Conservation (phyloP, 208 protist genomes). For the Leishmania braziliensis region DNA sequence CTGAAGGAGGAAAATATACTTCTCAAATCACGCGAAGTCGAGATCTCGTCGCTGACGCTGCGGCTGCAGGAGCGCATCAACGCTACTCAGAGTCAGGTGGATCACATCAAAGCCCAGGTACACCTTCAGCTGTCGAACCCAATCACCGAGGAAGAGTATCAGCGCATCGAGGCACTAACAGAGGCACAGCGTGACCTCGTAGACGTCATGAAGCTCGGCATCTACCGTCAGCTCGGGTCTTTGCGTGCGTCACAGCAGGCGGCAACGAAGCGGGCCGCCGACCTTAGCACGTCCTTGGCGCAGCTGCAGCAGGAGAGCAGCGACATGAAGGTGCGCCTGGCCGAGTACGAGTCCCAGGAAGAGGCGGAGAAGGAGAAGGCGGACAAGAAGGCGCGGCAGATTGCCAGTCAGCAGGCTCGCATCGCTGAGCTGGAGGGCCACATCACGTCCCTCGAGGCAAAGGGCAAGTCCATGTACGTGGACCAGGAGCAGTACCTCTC, state of each 20-base stretch:
- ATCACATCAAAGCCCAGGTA: constrained; percentile 77
- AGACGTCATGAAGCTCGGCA: constrained; percentile 83
- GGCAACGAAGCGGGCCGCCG: constrained; percentile 55
- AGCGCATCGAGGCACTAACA: constrained; percentile 59
- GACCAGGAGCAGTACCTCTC: constrained; percentile 88
- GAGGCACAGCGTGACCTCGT: constrained; percentile 79
- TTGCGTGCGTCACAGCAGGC: constrained; percentile 58
- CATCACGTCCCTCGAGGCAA: constrained; percentile 55
- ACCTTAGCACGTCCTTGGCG: constrained; percentile 47
- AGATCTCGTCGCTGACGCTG: constrained; percentile 75
- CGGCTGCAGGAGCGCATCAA: constrained; percentile 80
- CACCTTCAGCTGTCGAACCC: constrained; percentile 73
- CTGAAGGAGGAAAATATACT: constrained; percentile 75
- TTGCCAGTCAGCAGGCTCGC: constrained; percentile 43
- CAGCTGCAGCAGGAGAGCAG: constrained; percentile 56
- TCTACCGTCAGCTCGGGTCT: constrained; percentile 74
- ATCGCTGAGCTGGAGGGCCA: constrained; percentile 74
- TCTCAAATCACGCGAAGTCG: constrained; percentile 73
- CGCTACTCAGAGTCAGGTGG: constrained; percentile 83
- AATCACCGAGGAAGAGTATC: constrained; percentile 78
- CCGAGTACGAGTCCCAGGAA: constrained; percentile 45
- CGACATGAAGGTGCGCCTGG: constrained; percentile 59
- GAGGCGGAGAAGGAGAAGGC: constrained; percentile 40
- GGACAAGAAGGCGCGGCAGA: constrained; percentile 33
- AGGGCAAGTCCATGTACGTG: constrained; percentile 48